Evolutionary conservation across 75 land plant genomes (phyloP).

Genomic region (Gnetum montanum): DNA sequence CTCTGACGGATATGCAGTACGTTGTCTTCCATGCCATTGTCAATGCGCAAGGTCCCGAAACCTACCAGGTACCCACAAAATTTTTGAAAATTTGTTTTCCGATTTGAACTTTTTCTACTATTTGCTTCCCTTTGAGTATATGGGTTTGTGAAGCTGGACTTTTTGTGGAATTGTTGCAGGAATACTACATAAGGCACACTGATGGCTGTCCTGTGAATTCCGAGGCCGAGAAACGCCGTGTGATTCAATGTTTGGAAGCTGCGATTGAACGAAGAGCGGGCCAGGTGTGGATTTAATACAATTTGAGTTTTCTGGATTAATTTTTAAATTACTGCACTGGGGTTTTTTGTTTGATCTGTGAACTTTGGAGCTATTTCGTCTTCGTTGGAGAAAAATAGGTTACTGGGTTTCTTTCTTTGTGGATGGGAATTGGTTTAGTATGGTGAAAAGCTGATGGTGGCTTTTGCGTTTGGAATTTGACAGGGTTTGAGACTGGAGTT

Average conservation of each 20-base stretch:
- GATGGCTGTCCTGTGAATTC: conserved; percentile 76
- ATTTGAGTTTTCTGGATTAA: too few species aligned
- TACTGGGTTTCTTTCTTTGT: too few species aligned
- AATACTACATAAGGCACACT: conserved; percentile 69
- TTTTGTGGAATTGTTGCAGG: conserved; percentile 32
- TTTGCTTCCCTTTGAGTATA: neutral
- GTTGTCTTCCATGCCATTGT: conserved; percentile 83
- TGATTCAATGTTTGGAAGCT: conserved; percentile 74
- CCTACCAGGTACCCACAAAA: conserved; percentile 37
- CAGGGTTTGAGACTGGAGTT: conserved; percentile 87
- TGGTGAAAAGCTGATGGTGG: too few species aligned
- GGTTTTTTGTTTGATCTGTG: too few species aligned
- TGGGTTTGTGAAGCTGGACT: neutral
- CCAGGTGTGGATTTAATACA: conserved; percentile 41
- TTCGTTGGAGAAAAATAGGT: too few species aligned
- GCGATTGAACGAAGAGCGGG: conserved; percentile 74
- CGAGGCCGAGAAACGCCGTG: conserved; percentile 62
- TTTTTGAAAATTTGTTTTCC: neutral
- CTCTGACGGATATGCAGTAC: conserved; percentile 94
- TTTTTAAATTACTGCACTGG: too few species aligned
- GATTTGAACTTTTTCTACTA: neutral
- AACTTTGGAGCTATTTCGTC: too few species aligned
- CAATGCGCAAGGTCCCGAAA: conserved; percentile 33
- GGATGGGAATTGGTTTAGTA: too few species aligned
- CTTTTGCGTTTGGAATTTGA: too few species aligned